Conservation (phyloP, 2,329 filamentous ascomycete genomes). For the Alternaria sp. region DNA sequence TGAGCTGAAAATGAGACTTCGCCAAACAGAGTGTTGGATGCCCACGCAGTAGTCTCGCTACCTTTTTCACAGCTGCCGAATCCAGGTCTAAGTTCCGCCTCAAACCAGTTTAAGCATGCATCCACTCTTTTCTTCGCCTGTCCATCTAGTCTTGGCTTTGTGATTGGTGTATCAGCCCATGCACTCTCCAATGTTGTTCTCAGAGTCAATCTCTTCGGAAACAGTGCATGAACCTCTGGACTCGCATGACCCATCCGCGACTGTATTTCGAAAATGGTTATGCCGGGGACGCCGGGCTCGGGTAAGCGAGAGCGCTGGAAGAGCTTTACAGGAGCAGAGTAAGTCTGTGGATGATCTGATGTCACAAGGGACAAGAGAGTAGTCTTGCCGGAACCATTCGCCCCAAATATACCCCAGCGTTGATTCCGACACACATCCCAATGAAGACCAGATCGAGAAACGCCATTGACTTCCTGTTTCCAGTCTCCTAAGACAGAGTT, state of each 20-base stretch:
- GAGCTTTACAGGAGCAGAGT: constrained; percentile 84
- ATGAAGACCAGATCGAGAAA: constrained; percentile 69
- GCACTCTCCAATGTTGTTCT: constrained; percentile 82
- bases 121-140: constrained; percentile 69
- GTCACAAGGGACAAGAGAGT: constrained; percentile 91
- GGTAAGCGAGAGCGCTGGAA: constrained; percentile 86
- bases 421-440: constrained; percentile 87
- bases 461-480: constrained; percentile 65
- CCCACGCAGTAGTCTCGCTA: constrained; percentile 64
- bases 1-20: constrained; percentile 82
- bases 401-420: constrained; percentile 90
- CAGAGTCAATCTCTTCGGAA: constrained; percentile 78
- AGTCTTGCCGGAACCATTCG: constrained; percentile 95
- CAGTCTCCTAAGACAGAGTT: constrained; percentile 84
- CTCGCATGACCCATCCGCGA: constrained; percentile 89
- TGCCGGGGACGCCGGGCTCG: constrained; percentile 71
- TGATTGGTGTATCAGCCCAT: constrained; percentile 87
- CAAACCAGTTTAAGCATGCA: constrained; percentile 78
- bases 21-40: constrained; percentile 72
- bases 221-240: constrained; percentile 92
- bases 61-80: constrained; percentile 13
- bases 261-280: constrained; percentile 94
- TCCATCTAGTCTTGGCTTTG: constrained; percentile 69
- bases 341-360: constrained; percentile 94
- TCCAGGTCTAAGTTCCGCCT: constrained; percentile 73